Conservation (phyloP, 371 early-diverging fungal species). For the Gilbertella persicaria region DNA sequence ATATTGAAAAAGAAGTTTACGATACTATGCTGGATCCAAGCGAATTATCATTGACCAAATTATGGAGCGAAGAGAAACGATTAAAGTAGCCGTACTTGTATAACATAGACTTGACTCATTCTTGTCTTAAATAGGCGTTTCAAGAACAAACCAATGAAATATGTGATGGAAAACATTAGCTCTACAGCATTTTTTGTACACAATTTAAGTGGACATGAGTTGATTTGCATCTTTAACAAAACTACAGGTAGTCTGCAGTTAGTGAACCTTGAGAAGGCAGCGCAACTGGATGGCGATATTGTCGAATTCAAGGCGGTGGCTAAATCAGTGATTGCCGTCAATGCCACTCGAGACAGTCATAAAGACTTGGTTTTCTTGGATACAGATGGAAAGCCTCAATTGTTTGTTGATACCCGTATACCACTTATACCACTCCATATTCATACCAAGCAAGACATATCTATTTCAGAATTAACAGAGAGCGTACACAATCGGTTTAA, state of each 20-base stretch:
- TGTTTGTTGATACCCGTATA: slow-evolving; percentile 10
- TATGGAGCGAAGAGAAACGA: slow-evolving; percentile 27
- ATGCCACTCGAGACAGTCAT: slow-evolving; percentile 41
- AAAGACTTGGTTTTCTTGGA: slow-evolving; percentile 42
- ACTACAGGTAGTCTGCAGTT: slow-evolving; percentile 9
- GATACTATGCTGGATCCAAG: slow-evolving; percentile 10
- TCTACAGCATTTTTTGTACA: slow-evolving; percentile 32
- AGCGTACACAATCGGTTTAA: slow-evolving; percentile 50
- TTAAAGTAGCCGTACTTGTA: slow-evolving; percentile 6
- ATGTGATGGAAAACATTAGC: background rate
- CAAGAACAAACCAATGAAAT: slow-evolving; percentile 7
- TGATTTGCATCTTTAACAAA: slow-evolving; percentile 42
- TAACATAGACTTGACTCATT: background rate
- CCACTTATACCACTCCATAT: slow-evolving; percentile 3
- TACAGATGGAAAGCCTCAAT: background rate
- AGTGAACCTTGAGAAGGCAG: slow-evolving; percentile 10
- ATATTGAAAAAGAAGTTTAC: slow-evolving; percentile 16
- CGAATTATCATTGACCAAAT: slow-evolving; percentile 33
- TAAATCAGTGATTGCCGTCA: slow-evolving; percentile 35
- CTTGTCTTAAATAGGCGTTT: background rate
- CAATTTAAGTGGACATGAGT: slow-evolving; percentile 24
- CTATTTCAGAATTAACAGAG: slow-evolving; percentile 37
- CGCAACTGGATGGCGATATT: slow-evolving; percentile 3
- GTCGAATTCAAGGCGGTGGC: slow-evolving; percentile 34
- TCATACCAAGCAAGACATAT: background rate